Percentiles rank a stretch among this genome's conserved stretches.
Evolutionary conservation across 352 stramenopile genomes (phyloP).

Genomic region (Aphanomyces astaci): DNA sequence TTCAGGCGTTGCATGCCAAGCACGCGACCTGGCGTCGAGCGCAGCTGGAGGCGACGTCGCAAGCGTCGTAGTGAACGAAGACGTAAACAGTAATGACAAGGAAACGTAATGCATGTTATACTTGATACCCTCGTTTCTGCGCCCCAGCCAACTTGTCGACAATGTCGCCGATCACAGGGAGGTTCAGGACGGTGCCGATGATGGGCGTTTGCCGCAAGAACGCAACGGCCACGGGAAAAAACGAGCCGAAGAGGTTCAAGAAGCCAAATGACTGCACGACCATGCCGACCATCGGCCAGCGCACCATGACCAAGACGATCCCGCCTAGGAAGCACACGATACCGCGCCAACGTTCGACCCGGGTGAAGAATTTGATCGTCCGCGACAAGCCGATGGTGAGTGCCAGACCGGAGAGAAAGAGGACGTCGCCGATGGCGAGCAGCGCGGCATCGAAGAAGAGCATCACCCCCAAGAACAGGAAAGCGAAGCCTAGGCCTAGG

Average conservation of each 20-base stretch:
- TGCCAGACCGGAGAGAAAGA: constrained; percentile 90
- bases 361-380: constrained; percentile 92
- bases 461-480: constrained; percentile 89
- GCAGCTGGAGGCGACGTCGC: neutral
- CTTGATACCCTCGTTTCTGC: constrained; percentile 79
- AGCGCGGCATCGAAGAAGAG: constrained; percentile 93
- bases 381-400: constrained; percentile 90
- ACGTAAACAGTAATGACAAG: neutral
- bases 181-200: constrained; percentile 80
- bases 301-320: constrained; percentile 88
- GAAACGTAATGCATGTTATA: constrained; percentile 33
- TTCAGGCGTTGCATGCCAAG: constrained; percentile 5
- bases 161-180: constrained; percentile 73
- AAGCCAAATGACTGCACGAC: constrained; percentile 90
- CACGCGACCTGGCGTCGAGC: constrained; percentile 11
- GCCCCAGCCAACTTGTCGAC: constrained; percentile 78
- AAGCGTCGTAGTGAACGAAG: neutral
- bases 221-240: constrained; percentile 91
- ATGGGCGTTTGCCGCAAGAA: constrained; percentile 90
- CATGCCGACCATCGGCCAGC: constrained; percentile 91
- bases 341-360: constrained; percentile 88
- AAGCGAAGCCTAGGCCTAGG: constrained; percentile 86
- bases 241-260: constrained; percentile 94
- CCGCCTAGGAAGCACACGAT: constrained; percentile 93
- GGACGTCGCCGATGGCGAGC: constrained; percentile 88